A percentile compares a stretch with the other conserved stretches of the same genome.
Evolutionary conservation across 2,329 filamentous ascomycete genomes (phyloP).

Genomic region (Neofusicoccum ribis): DNA sequence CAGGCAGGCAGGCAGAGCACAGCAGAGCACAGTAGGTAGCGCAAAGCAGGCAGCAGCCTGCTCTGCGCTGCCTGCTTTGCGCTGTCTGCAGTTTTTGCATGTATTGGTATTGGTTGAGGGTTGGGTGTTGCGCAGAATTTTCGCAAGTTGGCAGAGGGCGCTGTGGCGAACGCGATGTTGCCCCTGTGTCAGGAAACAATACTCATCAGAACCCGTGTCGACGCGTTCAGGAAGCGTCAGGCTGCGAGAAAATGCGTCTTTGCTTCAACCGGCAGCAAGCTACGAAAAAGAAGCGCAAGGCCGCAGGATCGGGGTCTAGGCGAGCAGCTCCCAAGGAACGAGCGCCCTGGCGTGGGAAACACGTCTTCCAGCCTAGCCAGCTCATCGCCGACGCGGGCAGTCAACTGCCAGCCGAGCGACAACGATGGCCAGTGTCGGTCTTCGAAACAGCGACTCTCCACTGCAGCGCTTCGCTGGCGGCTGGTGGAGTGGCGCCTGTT

Average conservation of each 20-base stretch:
- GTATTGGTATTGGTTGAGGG: too few relatives aligned
- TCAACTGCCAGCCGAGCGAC: not conserved
- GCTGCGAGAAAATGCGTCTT: not conserved
- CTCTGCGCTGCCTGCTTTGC: not conserved
- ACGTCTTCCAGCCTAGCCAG: not conserved
- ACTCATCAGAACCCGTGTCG: too few relatives aligned
- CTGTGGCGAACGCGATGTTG: not conserved
- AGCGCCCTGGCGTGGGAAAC: not conserved
- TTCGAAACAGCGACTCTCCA: conserved; percentile 1
- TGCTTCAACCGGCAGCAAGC: not conserved
- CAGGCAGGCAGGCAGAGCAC: too few relatives aligned
- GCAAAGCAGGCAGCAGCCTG: too few relatives aligned
- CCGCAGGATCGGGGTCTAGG: not conserved
- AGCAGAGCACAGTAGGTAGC: too few relatives aligned
- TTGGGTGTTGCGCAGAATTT: not conserved
- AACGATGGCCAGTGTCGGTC: not conserved
- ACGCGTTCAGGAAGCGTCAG: not conserved
- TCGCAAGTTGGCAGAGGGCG: too few relatives aligned
- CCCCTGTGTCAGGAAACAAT: not conserved
- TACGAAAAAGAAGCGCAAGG: not conserved
- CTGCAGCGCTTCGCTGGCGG: conserved; percentile 9
- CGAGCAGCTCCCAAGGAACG: not conserved
- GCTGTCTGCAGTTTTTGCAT: not conserved
- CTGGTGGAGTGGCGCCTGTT: not conserved
- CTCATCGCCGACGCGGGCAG: not conserved